These are phyloP conservation scores for Isabelozyma rhagii DNA, from an alignment of 805 yeast species.

Conservation along the genomic window DNA sequence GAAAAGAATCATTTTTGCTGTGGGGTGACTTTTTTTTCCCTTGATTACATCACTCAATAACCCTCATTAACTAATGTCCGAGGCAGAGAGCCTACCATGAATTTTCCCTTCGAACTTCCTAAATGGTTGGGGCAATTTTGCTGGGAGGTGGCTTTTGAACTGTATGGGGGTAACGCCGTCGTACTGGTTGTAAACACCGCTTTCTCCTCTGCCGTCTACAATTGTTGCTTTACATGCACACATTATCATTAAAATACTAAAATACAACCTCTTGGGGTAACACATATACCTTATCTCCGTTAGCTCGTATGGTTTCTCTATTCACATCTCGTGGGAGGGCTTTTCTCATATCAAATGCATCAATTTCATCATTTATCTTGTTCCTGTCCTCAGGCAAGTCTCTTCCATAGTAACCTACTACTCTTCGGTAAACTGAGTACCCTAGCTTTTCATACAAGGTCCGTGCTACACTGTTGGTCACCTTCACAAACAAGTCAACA, in stretches of 20 bases:
- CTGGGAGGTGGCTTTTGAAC: no score
- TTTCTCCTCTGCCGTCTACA: no score
- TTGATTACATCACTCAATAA: neutral
- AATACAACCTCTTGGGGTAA: conserved; percentile 67
- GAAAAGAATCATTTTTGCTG: neutral
- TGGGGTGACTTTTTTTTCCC: neutral
- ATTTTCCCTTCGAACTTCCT: no score
- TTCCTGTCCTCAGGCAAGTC: conserved; percentile 46
- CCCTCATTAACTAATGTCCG: neutral
- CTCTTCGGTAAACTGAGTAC: conserved; percentile 80
- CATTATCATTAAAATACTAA: neutral
- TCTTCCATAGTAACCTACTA: conserved; percentile 79
- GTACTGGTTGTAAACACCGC: no score
- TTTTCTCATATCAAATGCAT: conserved; percentile 87
- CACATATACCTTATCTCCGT: conserved; percentile 60
- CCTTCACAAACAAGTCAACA: conserved; percentile 87
- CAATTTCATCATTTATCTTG: conserved; percentile 60
- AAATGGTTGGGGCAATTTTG: no score
- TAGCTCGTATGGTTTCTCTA: conserved; percentile 49
- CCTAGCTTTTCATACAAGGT: conserved; percentile 84
- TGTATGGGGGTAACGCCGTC: no score
- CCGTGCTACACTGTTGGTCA: conserved; percentile 77
- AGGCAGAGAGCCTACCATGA: neutral
- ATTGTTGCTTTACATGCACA: no score
- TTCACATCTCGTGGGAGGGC: conserved; percentile 56